Evolutionary conservation across 306 rosid genomes (phyloP).

Genomic region (barrel medic (Medicago truncatula)): MtrunA17r5.0-ANR NC_053044.1:56461001-56461500

Average conservation of each 20-base stretch:
- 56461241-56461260: slow-evolving; percentile 49
- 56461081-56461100: neutral
- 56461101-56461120: neutral
- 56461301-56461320: slow-evolving; percentile 68
- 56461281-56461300: slow-evolving; percentile 70
- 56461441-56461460: slow-evolving; percentile 48
- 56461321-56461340: slow-evolving; percentile 64
- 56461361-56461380: slow-evolving; percentile 27
- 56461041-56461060: no score
- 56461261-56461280: slow-evolving; percentile 52
- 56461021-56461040: no score
- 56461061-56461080: no score
- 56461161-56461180: slow-evolving; percentile 80
- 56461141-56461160: slow-evolving; percentile 90
- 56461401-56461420: slow-evolving; percentile 29
- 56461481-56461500: slow-evolving; percentile 20
- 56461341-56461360: slow-evolving; percentile 71
- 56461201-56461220: slow-evolving; percentile 85
- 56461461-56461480: slow-evolving; percentile 28
- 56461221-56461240: slow-evolving; percentile 61
- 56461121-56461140: slow-evolving; percentile 42
- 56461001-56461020: neutral
- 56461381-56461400: neutral
- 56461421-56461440: neutral
- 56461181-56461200: slow-evolving; percentile 62